Conservation (phyloP, 805 yeast species). For the Pichia exigua region DNA sequence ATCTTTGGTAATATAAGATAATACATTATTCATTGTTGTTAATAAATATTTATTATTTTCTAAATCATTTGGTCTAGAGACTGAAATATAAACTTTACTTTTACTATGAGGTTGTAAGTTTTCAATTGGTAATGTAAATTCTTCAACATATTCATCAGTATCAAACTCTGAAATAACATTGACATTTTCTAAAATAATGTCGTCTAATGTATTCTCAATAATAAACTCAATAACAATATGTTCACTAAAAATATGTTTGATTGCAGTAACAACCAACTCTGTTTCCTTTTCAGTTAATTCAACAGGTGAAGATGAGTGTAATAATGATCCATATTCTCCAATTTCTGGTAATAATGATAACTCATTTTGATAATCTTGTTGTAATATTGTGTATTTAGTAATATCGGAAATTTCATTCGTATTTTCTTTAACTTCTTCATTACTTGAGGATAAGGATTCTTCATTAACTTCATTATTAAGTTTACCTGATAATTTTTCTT, state of each 20-base stretch:
- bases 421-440: constrained; percentile 8
- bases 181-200: constrained; percentile 69
- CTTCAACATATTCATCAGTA: constrained; percentile 50
- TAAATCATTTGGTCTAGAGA: constrained; percentile 46
- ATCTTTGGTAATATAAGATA: constrained; percentile 73
- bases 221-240: constrained; percentile 76
- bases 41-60: constrained; percentile 18
- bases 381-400: constrained; percentile 31
- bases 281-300: constrained; percentile 87
- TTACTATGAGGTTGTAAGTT: constrained; percentile 61
- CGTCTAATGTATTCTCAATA: constrained; percentile 76
- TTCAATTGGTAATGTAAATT: constrained; percentile 67
- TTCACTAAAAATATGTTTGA: constrained; percentile 73
- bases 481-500: constrained; percentile 36
- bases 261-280: constrained; percentile 80
- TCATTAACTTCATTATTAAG: constrained; percentile 15
- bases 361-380: constrained; percentile 65
- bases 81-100: constrained; percentile 74
- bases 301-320: constrained; percentile 58
- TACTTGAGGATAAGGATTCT: constrained; percentile 14
- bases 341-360: constrained; percentile 67
- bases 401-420: constrained; percentile 13
- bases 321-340: constrained; percentile 60
- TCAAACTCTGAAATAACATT: constrained; percentile 62
- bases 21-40: constrained; percentile 50